Evolutionary conservation across 805 yeast species (phyloP).

Genomic region (Clavispora phyllophila): DNA sequence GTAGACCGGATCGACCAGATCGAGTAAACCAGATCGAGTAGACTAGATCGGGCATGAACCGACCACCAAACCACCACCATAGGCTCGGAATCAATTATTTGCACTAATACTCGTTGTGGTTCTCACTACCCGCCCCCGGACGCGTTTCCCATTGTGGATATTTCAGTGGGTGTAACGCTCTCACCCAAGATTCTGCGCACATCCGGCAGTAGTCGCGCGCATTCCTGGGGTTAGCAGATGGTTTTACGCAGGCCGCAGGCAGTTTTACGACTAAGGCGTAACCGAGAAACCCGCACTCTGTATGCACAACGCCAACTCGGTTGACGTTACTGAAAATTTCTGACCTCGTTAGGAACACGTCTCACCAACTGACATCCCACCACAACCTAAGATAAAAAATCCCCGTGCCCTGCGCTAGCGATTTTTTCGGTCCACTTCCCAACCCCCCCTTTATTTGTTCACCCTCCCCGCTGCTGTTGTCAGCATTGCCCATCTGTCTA

Average conservation of each 20-base stretch:
- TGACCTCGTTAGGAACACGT: neutral
- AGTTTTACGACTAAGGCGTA: neutral
- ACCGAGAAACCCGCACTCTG: neutral
- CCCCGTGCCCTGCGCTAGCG: neutral
- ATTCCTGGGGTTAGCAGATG: neutral
- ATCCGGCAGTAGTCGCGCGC: too few species aligned
- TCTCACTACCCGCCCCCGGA: too few species aligned
- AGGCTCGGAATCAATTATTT: too few species aligned
- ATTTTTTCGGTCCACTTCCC: neutral
- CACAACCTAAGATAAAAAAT: neutral
- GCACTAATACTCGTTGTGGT: too few species aligned
- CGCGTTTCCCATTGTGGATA: too few species aligned
- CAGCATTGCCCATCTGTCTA: slow-evolving; percentile 1
- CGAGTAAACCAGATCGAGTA: too few species aligned
- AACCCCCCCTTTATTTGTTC: neutral
- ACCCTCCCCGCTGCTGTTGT: neutral
- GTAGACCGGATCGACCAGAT: too few species aligned
- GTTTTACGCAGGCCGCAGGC: neutral
- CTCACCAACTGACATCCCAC: neutral
- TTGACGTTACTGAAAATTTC: neutral
- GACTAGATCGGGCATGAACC: too few species aligned
- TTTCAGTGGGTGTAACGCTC: too few species aligned
- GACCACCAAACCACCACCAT: too few species aligned
- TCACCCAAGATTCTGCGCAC: too few species aligned
- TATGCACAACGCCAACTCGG: neutral